Evolutionary conservation across 192 early-diverging fungal species (phyloP).

Genomic region (Coemansia erecta): DNA sequence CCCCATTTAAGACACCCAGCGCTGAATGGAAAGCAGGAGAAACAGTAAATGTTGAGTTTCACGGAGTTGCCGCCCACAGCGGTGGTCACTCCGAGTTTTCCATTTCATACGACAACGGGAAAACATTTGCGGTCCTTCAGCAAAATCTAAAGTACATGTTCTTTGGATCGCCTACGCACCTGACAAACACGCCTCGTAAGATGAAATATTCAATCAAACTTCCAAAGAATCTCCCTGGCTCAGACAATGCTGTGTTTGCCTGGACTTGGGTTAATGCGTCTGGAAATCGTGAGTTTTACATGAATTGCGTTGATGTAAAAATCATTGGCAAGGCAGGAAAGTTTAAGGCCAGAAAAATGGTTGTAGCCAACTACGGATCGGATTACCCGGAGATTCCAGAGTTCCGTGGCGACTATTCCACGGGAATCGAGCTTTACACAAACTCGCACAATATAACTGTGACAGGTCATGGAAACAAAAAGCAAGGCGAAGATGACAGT

Average conservation of each 20-base stretch:
- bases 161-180: constrained; percentile 6
- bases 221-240: constrained; percentile 32
- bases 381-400: constrained; percentile 22
- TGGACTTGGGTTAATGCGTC: constrained; percentile 69
- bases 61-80: constrained; percentile 23
- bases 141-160: constrained; percentile 40
- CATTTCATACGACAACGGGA: constrained; percentile 35
- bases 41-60: constrained; percentile 37
- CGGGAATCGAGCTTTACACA: constrained; percentile 12
- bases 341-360: constrained; percentile 25
- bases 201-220: constrained; percentile 18
- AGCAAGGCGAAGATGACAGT: not conserved
- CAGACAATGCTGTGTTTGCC: constrained; percentile 40
- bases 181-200: constrained; percentile 13
- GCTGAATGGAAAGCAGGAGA: constrained; percentile 45
- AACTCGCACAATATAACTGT: constrained; percentile 18
- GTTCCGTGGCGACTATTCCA: constrained; percentile 18
- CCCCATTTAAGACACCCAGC: constrained; percentile 27
- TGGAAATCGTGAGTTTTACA: constrained; percentile 64
- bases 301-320: constrained; percentile 64
- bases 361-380: constrained; percentile 53
- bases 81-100: constrained; percentile 54
- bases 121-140: constrained; percentile 35
- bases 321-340: constrained; percentile 33
- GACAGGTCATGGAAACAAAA: constrained; percentile 11